Conservation (phyloP, 345 rosid genomes). For the Hibiscus syriacus region DNA sequence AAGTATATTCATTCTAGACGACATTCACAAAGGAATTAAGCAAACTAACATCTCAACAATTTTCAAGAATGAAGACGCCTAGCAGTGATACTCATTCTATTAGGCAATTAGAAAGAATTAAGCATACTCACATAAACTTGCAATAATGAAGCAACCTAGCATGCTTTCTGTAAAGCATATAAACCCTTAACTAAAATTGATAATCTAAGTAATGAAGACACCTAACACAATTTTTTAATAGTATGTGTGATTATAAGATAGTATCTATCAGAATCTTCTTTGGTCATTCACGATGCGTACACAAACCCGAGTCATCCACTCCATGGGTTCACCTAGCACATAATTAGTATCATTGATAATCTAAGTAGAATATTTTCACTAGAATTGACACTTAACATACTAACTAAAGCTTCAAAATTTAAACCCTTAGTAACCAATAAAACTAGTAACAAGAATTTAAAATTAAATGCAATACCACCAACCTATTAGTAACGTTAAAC, state of each 20-base stretch:
- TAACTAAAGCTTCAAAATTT: neutral
- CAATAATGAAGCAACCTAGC: no score
- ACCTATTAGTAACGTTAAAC: constrained; percentile 87
- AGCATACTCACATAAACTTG: no score
- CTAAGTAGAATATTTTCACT: neutral
- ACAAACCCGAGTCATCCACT: no score
- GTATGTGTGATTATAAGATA: no score
- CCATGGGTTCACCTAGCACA: neutral
- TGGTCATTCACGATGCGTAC: no score
- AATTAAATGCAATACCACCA: neutral
- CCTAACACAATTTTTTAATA: no score
- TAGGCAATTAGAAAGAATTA: no score
- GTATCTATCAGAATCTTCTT: no score
- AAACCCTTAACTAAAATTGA: neutral
- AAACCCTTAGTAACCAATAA: neutral
- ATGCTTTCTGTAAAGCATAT: neutral
- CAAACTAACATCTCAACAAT: neutral
- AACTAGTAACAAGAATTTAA: neutral
- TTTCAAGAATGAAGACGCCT: neutral
- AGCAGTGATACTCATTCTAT: no score
- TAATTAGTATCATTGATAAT: neutral
- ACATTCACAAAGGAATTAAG: neutral
- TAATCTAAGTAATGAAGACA: neutral
- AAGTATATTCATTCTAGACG: neutral
- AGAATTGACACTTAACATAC: neutral